Evolutionary conservation across 352 stramenopile species (phyloP).

Genomic region (Phytophthora pluvialis): DNA sequence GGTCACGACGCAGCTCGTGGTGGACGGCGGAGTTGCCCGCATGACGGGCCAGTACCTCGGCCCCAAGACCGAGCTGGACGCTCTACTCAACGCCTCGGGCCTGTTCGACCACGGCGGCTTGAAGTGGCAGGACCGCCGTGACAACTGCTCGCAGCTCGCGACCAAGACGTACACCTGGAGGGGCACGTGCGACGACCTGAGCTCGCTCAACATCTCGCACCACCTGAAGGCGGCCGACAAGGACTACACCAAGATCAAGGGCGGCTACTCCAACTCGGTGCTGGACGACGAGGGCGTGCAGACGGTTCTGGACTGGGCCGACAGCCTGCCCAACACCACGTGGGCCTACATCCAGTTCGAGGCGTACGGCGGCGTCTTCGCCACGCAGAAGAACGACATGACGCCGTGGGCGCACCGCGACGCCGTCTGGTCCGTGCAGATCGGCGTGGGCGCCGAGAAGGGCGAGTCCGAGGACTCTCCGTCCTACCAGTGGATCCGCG

Average conservation of each 20-base stretch:
- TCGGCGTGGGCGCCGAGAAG: constrained; percentile 48
- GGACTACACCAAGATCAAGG: constrained; percentile 58
- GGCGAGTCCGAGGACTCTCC: constrained; percentile 43
- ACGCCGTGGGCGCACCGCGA: constrained; percentile 55
- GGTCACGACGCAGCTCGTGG: constrained; percentile 62
- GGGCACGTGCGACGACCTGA: constrained; percentile 47
- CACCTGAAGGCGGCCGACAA: constrained; percentile 47
- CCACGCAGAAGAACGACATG: constrained; percentile 48
- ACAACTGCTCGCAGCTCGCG: constrained; percentile 55
- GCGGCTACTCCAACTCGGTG: constrained; percentile 51
- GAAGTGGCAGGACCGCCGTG: constrained; percentile 41
- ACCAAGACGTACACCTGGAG: constrained; percentile 58
- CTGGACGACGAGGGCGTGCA: constrained; percentile 47
- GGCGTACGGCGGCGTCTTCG: constrained; percentile 54
- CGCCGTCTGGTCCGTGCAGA: constrained; percentile 57
- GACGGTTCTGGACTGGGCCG: constrained; percentile 43
- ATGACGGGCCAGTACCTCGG: constrained; percentile 57
- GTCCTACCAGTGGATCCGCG: constrained; percentile 51
- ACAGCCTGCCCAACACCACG: constrained; percentile 45
- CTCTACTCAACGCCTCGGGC: constrained; percentile 44
- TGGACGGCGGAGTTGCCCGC: constrained; percentile 37
- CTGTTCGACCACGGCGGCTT: constrained; percentile 41
- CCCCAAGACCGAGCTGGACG: constrained; percentile 38
- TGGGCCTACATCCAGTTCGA: constrained; percentile 64
- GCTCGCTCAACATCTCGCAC: constrained; percentile 41